phyloP scores from a whole-genome alignment of 805 yeast genomes.

The Candida pseudofarinosa region DNA sequence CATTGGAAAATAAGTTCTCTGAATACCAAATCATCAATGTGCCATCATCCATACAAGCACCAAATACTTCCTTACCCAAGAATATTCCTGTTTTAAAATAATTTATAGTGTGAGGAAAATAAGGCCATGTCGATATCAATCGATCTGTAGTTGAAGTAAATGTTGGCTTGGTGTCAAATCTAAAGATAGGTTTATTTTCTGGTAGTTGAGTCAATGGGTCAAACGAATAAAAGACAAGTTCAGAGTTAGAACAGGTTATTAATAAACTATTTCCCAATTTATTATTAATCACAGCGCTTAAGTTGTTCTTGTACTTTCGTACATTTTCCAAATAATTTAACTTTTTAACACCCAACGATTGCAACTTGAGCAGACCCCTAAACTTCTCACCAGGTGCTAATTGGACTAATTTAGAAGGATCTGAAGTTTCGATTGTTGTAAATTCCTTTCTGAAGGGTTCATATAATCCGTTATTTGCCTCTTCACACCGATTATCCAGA shows the following conservation, averaged over 20 bases:
- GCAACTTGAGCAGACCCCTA: slow-evolving; percentile 26
- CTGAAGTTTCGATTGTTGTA: slow-evolving; percentile 9
- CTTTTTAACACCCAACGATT: slow-evolving; percentile 16
- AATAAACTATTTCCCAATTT: slow-evolving; percentile 15
- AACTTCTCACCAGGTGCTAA: slow-evolving; percentile 35
- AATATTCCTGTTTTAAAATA: slow-evolving; percentile 37
- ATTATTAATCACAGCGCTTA: slow-evolving; percentile 21
- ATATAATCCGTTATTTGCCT: slow-evolving; percentile 10
- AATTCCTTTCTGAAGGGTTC: slow-evolving; percentile 11
- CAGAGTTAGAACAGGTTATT: slow-evolving; percentile 33
- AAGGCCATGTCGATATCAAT: slow-evolving; percentile 47
- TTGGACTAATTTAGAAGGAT: slow-evolving; percentile 15
- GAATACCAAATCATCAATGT: slow-evolving; percentile 35
- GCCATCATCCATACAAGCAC: slow-evolving; percentile 56
- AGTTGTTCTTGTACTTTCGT: slow-evolving; percentile 40
- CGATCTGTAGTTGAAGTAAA: slow-evolving; percentile 39
- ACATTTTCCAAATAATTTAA: slow-evolving; percentile 20
- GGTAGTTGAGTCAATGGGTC: slow-evolving; percentile 26
- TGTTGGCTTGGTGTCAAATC: slow-evolving; percentile 40
- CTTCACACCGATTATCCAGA: no score
- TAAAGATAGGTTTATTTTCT: slow-evolving; percentile 16
- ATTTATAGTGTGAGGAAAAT: slow-evolving; percentile 55
- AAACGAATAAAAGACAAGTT: slow-evolving; percentile 30
- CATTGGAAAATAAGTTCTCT: slow-evolving; percentile 18
- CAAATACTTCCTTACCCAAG: slow-evolving; percentile 39